Evolutionary conservation across 495 filamentous ascomycete genomes (phyloP), one percentile per base, ranked within the genome.

Genomic region (Friedmanniomyces endolithicus): DNA sequence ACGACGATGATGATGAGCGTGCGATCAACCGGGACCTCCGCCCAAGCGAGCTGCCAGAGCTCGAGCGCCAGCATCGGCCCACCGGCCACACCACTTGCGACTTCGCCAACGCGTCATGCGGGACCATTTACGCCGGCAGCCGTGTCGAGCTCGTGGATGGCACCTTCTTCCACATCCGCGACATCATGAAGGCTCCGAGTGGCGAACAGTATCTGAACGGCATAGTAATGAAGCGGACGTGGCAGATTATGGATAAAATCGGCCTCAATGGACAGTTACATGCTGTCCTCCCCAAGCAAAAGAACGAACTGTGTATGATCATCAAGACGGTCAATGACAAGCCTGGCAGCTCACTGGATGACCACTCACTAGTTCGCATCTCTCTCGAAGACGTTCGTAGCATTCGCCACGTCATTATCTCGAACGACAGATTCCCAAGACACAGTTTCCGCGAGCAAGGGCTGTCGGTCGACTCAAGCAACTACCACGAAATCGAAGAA

Each of bases 251-350:
- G 20, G 23, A 20, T 6, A 47, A 24, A 19, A 11, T 47, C 44
- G 44, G 24, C 2, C 6, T 3, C 29, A 46, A 12, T 53, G 34
- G 19, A 6, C 23, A 25, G n/a, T 11, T 29, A 11, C 34, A 44
- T 17, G 50, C 17, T 14, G n/a, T 58, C 11, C 39, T 56, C 33
- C 8, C 27, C 54, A 49, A 48, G 39, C 65, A 60, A 35, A 44
- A 71, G 7, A 84, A 82, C 52, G 80, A 82, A 55, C 48, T 84
- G 1, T 75, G 73, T 27, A 64, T 79, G 54, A 54, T 84, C 0
- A 63, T 77, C 0, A 43, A 50, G 31, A 25, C 47, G 16, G 58
- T 75, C 16, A 56, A 74, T 39, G 62, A 64, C 17, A 41, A 14
- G 14, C 17, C 17, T n/a, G 37, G 37, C 37, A n/a, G 37, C 37